Evolutionary conservation across 1,284 basidiomycete genomes (phyloP).

Genomic region (Porogramme epimiltina): DNA sequence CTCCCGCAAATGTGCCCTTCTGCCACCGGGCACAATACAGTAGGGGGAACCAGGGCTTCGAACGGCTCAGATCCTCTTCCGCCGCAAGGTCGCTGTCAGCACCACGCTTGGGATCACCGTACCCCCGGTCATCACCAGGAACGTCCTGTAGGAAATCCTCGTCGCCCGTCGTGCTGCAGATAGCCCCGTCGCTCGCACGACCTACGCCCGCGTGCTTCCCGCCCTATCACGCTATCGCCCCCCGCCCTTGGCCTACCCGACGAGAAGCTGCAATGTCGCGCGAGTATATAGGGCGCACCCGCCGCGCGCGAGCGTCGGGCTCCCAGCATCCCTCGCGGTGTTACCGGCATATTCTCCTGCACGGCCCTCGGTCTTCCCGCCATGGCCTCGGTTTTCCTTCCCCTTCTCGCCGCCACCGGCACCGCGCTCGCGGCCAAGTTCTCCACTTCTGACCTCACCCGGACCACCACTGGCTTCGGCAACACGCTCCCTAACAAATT

Average conservation of each 20-base stretch:
- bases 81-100: too few species aligned
- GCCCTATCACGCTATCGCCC: constrained; percentile 1
- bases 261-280: background rate
- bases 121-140: background rate
- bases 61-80: too few species aligned
- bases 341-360: background rate
- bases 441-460: constrained; percentile 11
- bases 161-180: background rate
- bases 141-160: background rate
- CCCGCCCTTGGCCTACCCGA: background rate
- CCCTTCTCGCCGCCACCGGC: constrained; percentile 9
- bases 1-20: too few species aligned
- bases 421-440: constrained; percentile 12
- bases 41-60: too few species aligned
- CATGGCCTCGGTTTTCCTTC: constrained; percentile 12
- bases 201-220: constrained; percentile 10
- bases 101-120: too few species aligned
- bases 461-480: constrained; percentile 8
- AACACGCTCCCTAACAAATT: constrained; percentile 48
- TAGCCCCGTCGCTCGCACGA: constrained; percentile 14
- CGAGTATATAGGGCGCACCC: background rate
- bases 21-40: too few species aligned
- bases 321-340: constrained; percentile 1
- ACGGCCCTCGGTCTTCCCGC: background rate
- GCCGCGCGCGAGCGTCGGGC: background rate